These are phyloP conservation scores for Proliferodiscus dingleyae DNA, from an alignment of 2,329 filamentous ascomycete species.

Conservation along the genomic window DNA sequence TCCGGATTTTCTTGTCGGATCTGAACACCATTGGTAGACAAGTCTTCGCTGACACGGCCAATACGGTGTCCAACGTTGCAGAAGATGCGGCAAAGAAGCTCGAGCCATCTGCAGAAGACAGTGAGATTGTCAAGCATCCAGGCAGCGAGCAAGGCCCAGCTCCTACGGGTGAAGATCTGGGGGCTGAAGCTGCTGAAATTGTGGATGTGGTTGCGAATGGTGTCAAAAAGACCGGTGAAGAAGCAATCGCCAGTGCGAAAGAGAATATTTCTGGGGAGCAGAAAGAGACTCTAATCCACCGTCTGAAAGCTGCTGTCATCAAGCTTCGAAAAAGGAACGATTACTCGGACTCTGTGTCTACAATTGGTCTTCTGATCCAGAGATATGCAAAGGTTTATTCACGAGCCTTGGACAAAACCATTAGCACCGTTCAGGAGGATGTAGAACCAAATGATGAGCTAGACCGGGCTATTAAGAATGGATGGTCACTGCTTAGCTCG, in stretches of 20 bases:
- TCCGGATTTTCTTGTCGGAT: slow-evolving; percentile 80
- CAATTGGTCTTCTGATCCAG: slow-evolving; percentile 67
- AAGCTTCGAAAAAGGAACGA: slow-evolving; percentile 72
- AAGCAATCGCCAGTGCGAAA: slow-evolving; percentile 64
- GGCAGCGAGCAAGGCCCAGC: slow-evolving; percentile 44
- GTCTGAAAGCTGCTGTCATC: slow-evolving; percentile 70
- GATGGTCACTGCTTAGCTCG: slow-evolving; percentile 74
- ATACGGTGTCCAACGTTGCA: slow-evolving; percentile 71
- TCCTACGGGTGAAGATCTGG: slow-evolving; percentile 61
- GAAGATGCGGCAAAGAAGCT: slow-evolving; percentile 68
- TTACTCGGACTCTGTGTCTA: slow-evolving; percentile 83
- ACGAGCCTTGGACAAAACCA: slow-evolving; percentile 62
- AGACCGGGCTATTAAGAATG: slow-evolving; percentile 70
- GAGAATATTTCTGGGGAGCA: slow-evolving; percentile 71
- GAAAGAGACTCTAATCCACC: slow-evolving; percentile 65
- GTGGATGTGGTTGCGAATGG: slow-evolving; percentile 35
- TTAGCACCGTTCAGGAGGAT: slow-evolving; percentile 63
- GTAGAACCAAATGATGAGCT: slow-evolving; percentile 68
- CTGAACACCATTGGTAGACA: slow-evolving; percentile 73
- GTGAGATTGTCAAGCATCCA: slow-evolving; percentile 47
- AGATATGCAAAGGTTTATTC: slow-evolving; percentile 77
- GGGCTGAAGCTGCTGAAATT: slow-evolving; percentile 51
- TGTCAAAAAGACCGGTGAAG: slow-evolving; percentile 46
- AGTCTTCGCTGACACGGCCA: slow-evolving; percentile 81
- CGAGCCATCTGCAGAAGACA: slow-evolving; percentile 61